These are phyloP conservation scores for Clausena lansium DNA, from an alignment of 345 rosid genomes.

Conservation along the genomic window DNA sequence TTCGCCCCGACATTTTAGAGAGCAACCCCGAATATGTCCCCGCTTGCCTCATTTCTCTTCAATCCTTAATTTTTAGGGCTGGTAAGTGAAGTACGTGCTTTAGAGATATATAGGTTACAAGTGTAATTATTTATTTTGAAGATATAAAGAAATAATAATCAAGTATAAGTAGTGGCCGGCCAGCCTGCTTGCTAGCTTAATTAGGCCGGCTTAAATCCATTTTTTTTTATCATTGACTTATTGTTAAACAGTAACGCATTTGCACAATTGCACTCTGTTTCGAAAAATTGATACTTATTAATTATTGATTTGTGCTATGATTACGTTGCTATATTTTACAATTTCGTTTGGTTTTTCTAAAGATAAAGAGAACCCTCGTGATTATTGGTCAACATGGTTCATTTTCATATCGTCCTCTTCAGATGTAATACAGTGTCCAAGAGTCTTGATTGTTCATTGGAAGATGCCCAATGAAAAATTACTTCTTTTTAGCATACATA, in stretches of 20 bases:
- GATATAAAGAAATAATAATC: no score
- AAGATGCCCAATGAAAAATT: background rate
- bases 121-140: no score
- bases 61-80: background rate
- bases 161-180: conserved; percentile 22
- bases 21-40: conserved; percentile 50
- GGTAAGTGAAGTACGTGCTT: no score
- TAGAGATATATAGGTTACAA: background rate
- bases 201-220: conserved; percentile 30
- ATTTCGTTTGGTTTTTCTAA: background rate
- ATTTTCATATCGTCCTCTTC: conserved; percentile 16
- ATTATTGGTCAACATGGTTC: conserved; percentile 3
- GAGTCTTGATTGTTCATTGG: background rate
- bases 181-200: conserved; percentile 6
- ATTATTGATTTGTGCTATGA: no score
- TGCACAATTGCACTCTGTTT: background rate
- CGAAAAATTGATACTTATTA: background rate
- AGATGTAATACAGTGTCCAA: background rate
- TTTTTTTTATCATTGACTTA: background rate
- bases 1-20: conserved; percentile 24
- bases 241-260: background rate
- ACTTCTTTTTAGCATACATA: background rate
- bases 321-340: background rate
- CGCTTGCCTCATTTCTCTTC: conserved; percentile 49
- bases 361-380: background rate